Conservation (phyloP, 345 rosid genomes). For the Hirschfeldia incana region DNA sequence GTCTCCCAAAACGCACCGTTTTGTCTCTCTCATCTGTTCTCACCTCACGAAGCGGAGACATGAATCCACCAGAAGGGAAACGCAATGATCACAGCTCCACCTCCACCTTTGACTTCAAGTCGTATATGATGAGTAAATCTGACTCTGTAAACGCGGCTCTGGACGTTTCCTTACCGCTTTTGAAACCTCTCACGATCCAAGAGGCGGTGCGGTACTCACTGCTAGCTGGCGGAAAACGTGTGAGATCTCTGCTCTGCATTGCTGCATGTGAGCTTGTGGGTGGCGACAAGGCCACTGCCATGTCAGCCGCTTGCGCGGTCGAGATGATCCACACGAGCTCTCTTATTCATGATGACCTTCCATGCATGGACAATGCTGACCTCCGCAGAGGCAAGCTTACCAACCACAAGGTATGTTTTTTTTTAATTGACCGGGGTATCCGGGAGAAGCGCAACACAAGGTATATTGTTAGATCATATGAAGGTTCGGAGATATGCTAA, state of each 20-base stretch:
- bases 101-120: conserved; percentile 60
- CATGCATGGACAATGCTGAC: conserved; percentile 91
- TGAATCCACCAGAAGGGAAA: conserved; percentile 38
- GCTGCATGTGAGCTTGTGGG: conserved; percentile 86
- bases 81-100: neutral
- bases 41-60: conserved; percentile 47
- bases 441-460: too few species aligned
- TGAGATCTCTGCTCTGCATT: conserved; percentile 72
- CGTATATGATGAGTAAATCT: conserved; percentile 67
- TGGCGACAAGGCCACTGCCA: conserved; percentile 59
- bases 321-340: conserved; percentile 96
- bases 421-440: too few species aligned
- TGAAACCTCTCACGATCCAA: conserved; percentile 65
- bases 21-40: conserved; percentile 46
- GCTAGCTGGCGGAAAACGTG: conserved; percentile 85
- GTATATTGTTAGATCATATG: neutral
- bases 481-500: neutral
- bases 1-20: conserved; percentile 17
- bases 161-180: conserved; percentile 54
- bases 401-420: conserved; percentile 58
- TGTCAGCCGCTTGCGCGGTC: conserved; percentile 86
- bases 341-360: conserved; percentile 87
- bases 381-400: conserved; percentile 88
- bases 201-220: conserved; percentile 86
- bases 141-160: conserved; percentile 59